Base-by-base conservation (phyloP, 768 basidiomycete genomes). In the Pleurotus salmoneostramineus region DNA sequence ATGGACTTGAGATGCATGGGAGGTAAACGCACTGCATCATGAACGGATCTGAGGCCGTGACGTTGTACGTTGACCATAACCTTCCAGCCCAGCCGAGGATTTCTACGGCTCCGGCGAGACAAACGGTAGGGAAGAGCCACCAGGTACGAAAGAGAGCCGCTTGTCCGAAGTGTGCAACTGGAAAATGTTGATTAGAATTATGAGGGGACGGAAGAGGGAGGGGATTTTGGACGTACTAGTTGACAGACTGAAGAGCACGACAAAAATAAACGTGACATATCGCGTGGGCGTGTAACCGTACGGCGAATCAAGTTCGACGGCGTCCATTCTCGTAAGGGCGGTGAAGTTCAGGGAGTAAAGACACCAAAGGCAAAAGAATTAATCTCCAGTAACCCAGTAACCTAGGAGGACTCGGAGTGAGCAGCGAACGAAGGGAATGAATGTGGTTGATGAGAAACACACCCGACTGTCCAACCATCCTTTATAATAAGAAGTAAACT, bases 81-180 rank as follows among this genome's bases (percentile, higher is more conserved):
- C 79, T 67, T 0, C 68, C 78, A 6, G 62, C 60, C 79, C 79
- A 81, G 5, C 80, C 79, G 1, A 75, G 57, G 12, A 74, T 63
- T 61, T 81, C 80, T 5, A 71, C 62, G 2, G 70, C 4, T 5
- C 74, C 77, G 12, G 72, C 67, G 2, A 76, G 54, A 3, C 71
- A 62, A 1, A 66, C 68, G 0, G 78, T 76, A 5, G 72, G 72
- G 17, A 76, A 14, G 7, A 79, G 59, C 69, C 72, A 80, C 73
- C 77, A 79, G 14, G 73, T 58, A 11, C 72, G 69, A 58, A 60
- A 73, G 45, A 58, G 60, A 1, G 66, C 27, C 1, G 72, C 69
- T 56, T 79, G 73, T n/a, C 58, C 60, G 2, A 70, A 1, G 58
- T 81, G 79, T 4, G 70, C 17, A 1, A 72, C 78, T 80, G 50